Conservation (phyloP, 768 basidiomycete genomes). For the Paxillus rubicundulus region DNA sequence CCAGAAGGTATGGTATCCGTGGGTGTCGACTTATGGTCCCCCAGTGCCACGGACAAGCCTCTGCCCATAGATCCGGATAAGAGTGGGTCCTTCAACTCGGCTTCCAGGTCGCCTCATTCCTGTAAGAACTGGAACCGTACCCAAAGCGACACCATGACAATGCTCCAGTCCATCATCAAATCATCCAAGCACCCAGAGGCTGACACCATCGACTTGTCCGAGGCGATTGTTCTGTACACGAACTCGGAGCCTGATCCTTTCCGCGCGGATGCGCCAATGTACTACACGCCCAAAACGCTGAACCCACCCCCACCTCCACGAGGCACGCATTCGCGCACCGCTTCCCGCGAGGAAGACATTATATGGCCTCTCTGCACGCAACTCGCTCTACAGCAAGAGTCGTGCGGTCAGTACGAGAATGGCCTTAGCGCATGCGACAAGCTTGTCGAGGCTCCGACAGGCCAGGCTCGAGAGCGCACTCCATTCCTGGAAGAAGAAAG, state of each 20-base stretch:
- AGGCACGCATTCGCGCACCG: constrained; percentile 50
- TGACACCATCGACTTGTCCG: constrained; percentile 60
- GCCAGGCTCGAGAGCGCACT: constrained; percentile 53
- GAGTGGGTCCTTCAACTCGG: no score
- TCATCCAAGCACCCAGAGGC: constrained; percentile 42
- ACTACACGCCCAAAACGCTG: constrained; percentile 73
- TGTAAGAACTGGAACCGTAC: no score
- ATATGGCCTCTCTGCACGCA: constrained; percentile 75
- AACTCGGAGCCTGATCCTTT: constrained; percentile 66
- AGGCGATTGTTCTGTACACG: constrained; percentile 47
- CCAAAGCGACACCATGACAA: no score
- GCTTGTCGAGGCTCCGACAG: constrained; percentile 57
- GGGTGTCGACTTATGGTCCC: no score
- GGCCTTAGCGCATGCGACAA: constrained; percentile 75
- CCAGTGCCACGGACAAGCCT: no score
- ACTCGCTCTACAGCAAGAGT: constrained; percentile 66
- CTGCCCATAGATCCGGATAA: no score
- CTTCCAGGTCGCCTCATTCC: no score
- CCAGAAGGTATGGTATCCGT: no score
- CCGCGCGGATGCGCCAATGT: constrained; percentile 66
- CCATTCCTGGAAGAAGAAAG: constrained; percentile 74
- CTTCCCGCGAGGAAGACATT: constrained; percentile 68
- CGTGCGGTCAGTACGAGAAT: constrained; percentile 73
- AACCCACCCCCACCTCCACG: constrained; percentile 65
- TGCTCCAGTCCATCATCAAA: no score